Evolutionary conservation across 192 early-diverging fungal genomes (phyloP).

Genomic region (Paraglomus brasilianum): DNA sequence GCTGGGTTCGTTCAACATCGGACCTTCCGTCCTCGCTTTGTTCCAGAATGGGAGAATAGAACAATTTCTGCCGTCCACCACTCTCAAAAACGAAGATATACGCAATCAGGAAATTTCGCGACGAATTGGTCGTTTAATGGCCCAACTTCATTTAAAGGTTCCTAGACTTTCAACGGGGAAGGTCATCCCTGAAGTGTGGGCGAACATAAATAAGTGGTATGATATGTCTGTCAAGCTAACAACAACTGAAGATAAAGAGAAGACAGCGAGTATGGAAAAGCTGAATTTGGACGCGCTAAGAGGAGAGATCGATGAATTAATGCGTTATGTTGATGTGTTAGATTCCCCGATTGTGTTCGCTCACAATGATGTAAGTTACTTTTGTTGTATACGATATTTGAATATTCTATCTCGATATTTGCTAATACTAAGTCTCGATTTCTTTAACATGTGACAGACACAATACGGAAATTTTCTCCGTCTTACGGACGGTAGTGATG

Average conservation of each 20-base stretch:
- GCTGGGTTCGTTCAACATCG: slow-evolving; percentile 69
- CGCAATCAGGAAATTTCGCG: slow-evolving; percentile 59
- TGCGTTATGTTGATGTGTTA: slow-evolving; percentile 38
- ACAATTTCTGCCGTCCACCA: slow-evolving; percentile 74
- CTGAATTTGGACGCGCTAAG: slow-evolving; percentile 53
- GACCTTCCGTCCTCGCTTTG: slow-evolving; percentile 68
- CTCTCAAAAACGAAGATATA: slow-evolving; percentile 69
- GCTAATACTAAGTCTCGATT: neutral
- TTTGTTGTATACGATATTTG: neutral
- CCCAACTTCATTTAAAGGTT: slow-evolving; percentile 71
- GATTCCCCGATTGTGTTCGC: slow-evolving; percentile 77
- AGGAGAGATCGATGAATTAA: slow-evolving; percentile 48
- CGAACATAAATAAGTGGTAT: slow-evolving; percentile 66
- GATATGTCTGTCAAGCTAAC: slow-evolving; percentile 40
- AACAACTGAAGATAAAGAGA: slow-evolving; percentile 34
- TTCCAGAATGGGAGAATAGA: slow-evolving; percentile 88
- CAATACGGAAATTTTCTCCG: slow-evolving; percentile 92
- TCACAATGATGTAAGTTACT: slow-evolving; percentile 78
- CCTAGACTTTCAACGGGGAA: slow-evolving; percentile 19
- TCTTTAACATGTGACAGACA: slow-evolving; percentile 39
- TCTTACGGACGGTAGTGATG: slow-evolving; percentile 47
- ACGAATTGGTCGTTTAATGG: slow-evolving; percentile 72
- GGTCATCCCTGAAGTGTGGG: slow-evolving; percentile 61
- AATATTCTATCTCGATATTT: neutral
- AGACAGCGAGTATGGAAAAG: slow-evolving; percentile 22